Evolutionary conservation across 2,329 filamentous ascomycete genomes (phyloP).

Genomic region (Elsinoe batatas): DNA sequence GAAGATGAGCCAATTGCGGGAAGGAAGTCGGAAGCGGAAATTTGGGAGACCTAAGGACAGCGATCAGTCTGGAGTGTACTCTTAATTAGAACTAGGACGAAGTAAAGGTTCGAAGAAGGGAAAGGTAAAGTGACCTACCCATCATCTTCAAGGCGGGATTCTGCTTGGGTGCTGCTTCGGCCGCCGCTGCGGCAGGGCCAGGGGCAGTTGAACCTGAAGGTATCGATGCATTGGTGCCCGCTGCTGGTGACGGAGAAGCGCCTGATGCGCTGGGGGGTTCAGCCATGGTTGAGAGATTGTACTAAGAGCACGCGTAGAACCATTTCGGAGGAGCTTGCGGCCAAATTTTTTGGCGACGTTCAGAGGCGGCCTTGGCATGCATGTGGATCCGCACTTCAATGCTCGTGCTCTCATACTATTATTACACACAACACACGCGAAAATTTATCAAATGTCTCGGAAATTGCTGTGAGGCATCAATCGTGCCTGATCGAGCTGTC

Average conservation of each 20-base stretch:
- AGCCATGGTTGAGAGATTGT: neutral
- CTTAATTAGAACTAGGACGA: too few relatives aligned
- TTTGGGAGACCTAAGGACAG: constrained; percentile 60
- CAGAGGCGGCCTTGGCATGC: neutral
- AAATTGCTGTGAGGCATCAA: too few relatives aligned
- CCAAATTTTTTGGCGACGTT: constrained; percentile 9
- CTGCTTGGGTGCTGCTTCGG: constrained; percentile 9
- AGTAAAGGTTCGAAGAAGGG: neutral
- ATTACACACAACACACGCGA: neutral
- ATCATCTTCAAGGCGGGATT: constrained; percentile 5
- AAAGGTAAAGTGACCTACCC: neutral
- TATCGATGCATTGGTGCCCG: constrained; percentile 1
- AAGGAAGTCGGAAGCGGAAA: constrained; percentile 74
- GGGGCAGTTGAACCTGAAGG: neutral
- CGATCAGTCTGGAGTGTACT: neutral
- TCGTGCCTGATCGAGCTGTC: too few relatives aligned
- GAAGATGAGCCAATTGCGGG: constrained; percentile 97
- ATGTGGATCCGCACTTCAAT: neutral
- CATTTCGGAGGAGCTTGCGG: neutral
- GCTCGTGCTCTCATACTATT: neutral
- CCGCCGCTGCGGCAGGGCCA: neutral
- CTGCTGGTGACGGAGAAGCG: constrained; percentile 1
- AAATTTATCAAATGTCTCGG: neutral
- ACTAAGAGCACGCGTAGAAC: neutral
- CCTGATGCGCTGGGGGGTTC: constrained; percentile 4